Percentiles rank a stretch among this genome's conserved stretches.
These are phyloP conservation scores for Backusella sp. DNA, from an alignment of 192 early-diverging fungal species.

Conservation along the genomic window DNA sequence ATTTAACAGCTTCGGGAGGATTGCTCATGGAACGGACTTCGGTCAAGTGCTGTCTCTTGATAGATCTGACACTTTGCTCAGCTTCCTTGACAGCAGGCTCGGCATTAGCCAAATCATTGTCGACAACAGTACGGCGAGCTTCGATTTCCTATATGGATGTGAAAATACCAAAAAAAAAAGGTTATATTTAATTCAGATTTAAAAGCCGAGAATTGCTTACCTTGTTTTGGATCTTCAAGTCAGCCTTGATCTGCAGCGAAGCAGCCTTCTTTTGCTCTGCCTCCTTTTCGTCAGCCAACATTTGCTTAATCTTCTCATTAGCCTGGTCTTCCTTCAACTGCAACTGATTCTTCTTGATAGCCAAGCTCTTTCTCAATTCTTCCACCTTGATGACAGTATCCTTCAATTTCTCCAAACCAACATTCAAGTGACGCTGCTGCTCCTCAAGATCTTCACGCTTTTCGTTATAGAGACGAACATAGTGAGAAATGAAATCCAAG, in stretches of 20 bases:
- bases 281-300: constrained; percentile 92
- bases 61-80: constrained; percentile 88
- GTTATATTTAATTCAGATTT: background rate
- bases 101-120: constrained; percentile 89
- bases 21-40: constrained; percentile 97
- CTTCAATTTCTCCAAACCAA: constrained; percentile 94
- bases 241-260: constrained; percentile 76
- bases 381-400: constrained; percentile 96
- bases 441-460: constrained; percentile 96
- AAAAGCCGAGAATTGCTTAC: constrained; percentile 3
- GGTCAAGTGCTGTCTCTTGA: constrained; percentile 95
- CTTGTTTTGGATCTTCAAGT: constrained; percentile 69
- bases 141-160: constrained; percentile 58
- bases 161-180: background rate
- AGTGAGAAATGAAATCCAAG: constrained; percentile 96
- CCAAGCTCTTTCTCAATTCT: constrained; percentile 85
- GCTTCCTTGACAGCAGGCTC: constrained; percentile 97
- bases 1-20: constrained; percentile 92
- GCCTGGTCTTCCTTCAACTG: constrained; percentile 87
- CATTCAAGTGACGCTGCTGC: constrained; percentile 97
- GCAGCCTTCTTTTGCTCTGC: constrained; percentile 87
- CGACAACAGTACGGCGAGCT: constrained; percentile 71
- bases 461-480: constrained; percentile 84
- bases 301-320: constrained; percentile 93
- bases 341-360: constrained; percentile 82